Evolutionary conservation across 805 yeast genomes (phyloP), one percentile per base, ranked within the genome.

Genomic region (Cyberlindnera subsufficiens): DNA sequence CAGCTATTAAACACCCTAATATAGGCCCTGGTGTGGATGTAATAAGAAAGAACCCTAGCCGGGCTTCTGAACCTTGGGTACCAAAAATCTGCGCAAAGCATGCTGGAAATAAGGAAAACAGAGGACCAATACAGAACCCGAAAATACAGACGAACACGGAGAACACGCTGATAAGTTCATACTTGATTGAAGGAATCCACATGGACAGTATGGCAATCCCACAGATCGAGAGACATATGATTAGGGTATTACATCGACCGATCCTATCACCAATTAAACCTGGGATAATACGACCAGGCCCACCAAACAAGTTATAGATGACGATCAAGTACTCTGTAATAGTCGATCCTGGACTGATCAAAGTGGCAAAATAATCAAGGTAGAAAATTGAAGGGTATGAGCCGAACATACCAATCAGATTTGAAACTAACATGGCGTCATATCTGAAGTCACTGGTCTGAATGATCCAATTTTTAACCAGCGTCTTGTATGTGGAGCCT

Each of bases 371-470:
- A 32, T 49, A 53, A 42, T 54, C 58, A 18, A 54, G 34, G 39
- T 53, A 54, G 32, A 54, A 54, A 10, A 54, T 54, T 2, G 56
- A 53, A 9, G 58, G 53, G 41, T 51, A 54, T 15, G 56, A 39
- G 3, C 52, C 56, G 42, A 54, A 46, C 52, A 53, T 51, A 5
- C 56, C 55, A 3, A 53, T 18, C 3, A 52, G 37, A 19, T 54
- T 54, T 6, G 45, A 40, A 3, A 49, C 5, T 13, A 52, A 30
- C 35, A 54, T 36, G 3, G 15, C 14, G 9, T 38, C 36, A 30
- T 46, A 51, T 18, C 42, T 42, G 8, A 39, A 13, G 19, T 47
- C 44, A 15, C 40, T 32, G 1, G 42, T 32, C 30, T 51, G 54
- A 4, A 14, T 15, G 2, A 39, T 4, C 58, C 58, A 54, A 15